These are phyloP conservation scores for Alternaria sp. DNA, from an alignment of 2,329 filamentous ascomycete species.

Conservation along the genomic window DNA sequence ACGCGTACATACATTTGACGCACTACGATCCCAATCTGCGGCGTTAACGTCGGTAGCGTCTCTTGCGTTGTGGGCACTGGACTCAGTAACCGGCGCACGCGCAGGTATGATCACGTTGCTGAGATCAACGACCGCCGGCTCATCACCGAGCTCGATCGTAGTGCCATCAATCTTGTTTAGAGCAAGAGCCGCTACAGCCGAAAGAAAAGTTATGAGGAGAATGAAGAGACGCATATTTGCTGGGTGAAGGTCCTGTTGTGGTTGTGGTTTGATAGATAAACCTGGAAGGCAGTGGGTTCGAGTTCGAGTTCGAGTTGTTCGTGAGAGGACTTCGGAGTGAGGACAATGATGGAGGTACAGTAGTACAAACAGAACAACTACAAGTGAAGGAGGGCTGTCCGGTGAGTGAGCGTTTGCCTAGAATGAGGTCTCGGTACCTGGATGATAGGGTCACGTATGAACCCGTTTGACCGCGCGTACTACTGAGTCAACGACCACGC, in stretches of 20 bases:
- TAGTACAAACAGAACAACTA: background rate
- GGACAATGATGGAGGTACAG: background rate
- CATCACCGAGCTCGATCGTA: background rate
- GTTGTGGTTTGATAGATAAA: background rate
- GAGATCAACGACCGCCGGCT: conserved; percentile 3
- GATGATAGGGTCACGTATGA: background rate
- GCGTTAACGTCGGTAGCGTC: background rate
- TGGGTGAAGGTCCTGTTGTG: background rate
- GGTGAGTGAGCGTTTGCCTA: background rate
- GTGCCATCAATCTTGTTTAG: conserved; percentile 2
- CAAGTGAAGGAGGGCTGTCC: background rate
- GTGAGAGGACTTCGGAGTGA: background rate
- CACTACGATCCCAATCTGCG: background rate
- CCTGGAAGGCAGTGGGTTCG: too few relatives aligned
- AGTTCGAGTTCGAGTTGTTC: background rate
- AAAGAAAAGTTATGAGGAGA: background rate
- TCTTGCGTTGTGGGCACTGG: background rate
- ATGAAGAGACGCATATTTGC: background rate
- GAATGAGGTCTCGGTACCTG: background rate
- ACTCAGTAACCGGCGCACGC: background rate
- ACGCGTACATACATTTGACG: background rate
- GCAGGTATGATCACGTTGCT: conserved; percentile 7
- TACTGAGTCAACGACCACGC: background rate
- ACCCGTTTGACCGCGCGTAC: background rate
- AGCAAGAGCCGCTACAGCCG: background rate